Evolutionary conservation across 306 rosid species (phyloP).

Genomic region (Quercus gilva): DNA sequence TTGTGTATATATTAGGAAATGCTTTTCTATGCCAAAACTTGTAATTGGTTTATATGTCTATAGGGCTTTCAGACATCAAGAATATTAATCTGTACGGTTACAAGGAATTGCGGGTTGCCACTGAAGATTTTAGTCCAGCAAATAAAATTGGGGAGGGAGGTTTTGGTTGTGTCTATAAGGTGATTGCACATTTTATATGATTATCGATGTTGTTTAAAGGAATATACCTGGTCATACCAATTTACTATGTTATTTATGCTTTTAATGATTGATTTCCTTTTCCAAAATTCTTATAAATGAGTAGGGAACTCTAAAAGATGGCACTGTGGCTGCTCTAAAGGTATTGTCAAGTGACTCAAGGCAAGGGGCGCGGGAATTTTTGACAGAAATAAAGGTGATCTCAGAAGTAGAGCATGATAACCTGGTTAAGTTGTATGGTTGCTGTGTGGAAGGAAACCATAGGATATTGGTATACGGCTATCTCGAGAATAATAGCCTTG

Average conservation of each 20-base stretch:
- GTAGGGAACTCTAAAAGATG: conserved; percentile 63
- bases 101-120: conserved; percentile 60
- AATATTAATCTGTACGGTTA: conserved; percentile 54
- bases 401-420: conserved; percentile 64
- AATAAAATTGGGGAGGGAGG: conserved; percentile 84
- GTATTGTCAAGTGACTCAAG: conserved; percentile 66
- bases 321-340: conserved; percentile 61
- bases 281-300: conserved; percentile 4
- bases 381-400: conserved; percentile 83
- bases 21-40: not conserved
- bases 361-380: conserved; percentile 67
- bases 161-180: conserved; percentile 91
- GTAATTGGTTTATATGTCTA: conserved; percentile 8
- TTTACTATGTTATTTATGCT: conserved; percentile 3
- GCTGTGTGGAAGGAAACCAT: conserved; percentile 65
- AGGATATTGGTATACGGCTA: conserved; percentile 85
- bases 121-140: conserved; percentile 46
- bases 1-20: not conserved
- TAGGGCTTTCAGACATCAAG: conserved; percentile 53
- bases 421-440: conserved; percentile 75
- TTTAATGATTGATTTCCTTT: conserved; percentile 5
- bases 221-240: conserved; percentile 1
- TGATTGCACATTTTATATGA: conserved; percentile 19
- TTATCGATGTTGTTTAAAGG: not conserved
- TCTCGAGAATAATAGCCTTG: conserved; percentile 83